Evolutionary conservation across 129 eudicot genomes (phyloP), one percentile per base, ranked within the genome.

Genomic region (Artemisia annua): DNA sequence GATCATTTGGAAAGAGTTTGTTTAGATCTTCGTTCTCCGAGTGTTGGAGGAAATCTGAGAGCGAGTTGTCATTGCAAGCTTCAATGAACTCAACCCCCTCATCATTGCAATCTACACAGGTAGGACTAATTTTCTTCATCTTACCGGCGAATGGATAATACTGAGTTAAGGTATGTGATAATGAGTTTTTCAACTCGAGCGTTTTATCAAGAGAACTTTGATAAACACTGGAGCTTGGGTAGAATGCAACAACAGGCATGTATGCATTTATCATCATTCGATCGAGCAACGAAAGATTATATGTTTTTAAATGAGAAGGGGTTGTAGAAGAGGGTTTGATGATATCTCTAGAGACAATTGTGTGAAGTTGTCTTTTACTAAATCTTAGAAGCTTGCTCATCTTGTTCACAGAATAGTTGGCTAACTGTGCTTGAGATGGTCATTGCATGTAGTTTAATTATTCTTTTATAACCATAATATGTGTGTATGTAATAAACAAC

Each of bases 71-170:
- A 17, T 28, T 44, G 57, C 0, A 54, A 3, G 75, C 79, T 51
- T 67, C 75, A 0, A 58, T 4, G 48, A 72, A 73, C 10, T 73
- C 71, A 7, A 35, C 70, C 4, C 83, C 82, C 22, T 55, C 54
- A 11, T 79, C 79, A 15, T 66, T 79, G 30, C 79, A 79, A 58
- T 49, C 46, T 10, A 79, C 20, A 2, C 9, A 9, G 15, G 67
- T 2, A 20, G 32, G 20, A 54, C 4, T 24, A 4, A 46, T 59
- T 16, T 58, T 11, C 26, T 4, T 32, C 3, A 56, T 14, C 69
- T 58, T 58, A 12, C 79, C 83, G 2, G 83, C 73, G 35, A 66
- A 73, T 16, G 75, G 83, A 53, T 73, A 79, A 60, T 44, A 73
- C 3, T 39, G 28, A 0, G 75, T 15, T 20, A 78, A n/a, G 2